These are phyloP conservation scores for Epichloe hybrida DNA, from an alignment of 2,329 filamentous ascomycete species.

Conservation along the genomic window DNA sequence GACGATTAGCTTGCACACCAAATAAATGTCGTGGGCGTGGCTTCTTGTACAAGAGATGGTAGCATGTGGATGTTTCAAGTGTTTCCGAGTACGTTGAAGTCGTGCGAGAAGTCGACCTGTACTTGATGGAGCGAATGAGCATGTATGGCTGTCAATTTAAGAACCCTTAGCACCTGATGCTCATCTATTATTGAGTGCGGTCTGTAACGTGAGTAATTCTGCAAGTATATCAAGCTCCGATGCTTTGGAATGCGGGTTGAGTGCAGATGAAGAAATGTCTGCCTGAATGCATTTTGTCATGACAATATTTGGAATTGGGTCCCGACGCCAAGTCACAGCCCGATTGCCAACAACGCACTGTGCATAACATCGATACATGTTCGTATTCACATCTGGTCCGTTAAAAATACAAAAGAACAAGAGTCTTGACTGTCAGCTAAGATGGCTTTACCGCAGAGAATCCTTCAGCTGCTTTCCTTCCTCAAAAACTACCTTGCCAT, in stretches of 20 bases:
- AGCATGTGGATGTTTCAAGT: not conserved
- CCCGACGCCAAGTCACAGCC: too few species aligned
- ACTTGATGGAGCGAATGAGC: not conserved
- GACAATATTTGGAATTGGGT: too few species aligned
- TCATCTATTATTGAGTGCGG: too few species aligned
- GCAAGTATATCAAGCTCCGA: too few species aligned
- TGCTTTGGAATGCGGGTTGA: too few species aligned
- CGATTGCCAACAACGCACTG: too few species aligned
- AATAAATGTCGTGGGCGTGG: not conserved
- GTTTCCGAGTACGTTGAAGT: not conserved
- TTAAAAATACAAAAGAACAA: not conserved
- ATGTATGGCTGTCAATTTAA: too few species aligned
- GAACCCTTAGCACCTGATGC: too few species aligned
- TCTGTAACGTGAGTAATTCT: too few species aligned
- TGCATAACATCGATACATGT: not conserved
- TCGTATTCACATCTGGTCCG: not conserved
- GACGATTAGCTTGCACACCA: not conserved
- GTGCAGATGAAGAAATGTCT: too few species aligned
- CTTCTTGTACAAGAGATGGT: not conserved
- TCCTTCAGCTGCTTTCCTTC: conserved; percentile 45
- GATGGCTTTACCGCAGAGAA: conserved; percentile 28
- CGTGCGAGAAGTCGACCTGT: not conserved
- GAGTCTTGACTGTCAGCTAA: not conserved
- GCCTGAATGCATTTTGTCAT: too few species aligned
- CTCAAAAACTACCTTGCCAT: conserved; percentile 55